These are phyloP conservation scores for Micromonas pusilla DNA, from an alignment of 139 green algal species.

Conservation along the genomic window DNA sequence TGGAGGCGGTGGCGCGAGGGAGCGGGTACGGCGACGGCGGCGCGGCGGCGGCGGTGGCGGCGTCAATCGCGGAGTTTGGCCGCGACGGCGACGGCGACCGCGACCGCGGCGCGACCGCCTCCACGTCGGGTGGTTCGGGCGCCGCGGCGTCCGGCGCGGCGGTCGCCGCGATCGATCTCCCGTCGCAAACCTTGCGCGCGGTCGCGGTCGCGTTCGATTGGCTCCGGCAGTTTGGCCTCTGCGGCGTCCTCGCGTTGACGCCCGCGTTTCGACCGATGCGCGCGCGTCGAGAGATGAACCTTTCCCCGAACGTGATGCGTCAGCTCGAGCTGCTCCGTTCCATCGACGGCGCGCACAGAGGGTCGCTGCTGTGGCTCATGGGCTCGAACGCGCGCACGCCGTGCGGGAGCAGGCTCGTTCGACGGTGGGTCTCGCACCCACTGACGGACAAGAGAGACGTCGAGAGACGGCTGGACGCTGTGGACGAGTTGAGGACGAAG, in stretches of 20 bases:
- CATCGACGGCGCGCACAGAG: slow-evolving; percentile 39
- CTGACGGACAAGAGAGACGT: slow-evolving; percentile 14
- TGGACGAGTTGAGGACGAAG: slow-evolving; percentile 53
- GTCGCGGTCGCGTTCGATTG: slow-evolving; percentile 57
- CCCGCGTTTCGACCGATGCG: slow-evolving; percentile 22
- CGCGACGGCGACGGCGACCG: no score
- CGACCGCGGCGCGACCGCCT: no score
- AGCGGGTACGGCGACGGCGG: slow-evolving; percentile 25
- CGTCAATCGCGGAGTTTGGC: background rate
- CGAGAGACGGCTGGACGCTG: slow-evolving; percentile 52
- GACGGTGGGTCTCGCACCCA: slow-evolving; percentile 52
- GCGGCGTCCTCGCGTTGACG: slow-evolving; percentile 50
- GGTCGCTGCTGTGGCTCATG: slow-evolving; percentile 74
- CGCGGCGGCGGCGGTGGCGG: slow-evolving; percentile 26
- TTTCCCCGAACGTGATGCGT: slow-evolving; percentile 52
- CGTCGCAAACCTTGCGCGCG: slow-evolving; percentile 44
- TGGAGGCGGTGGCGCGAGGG: slow-evolving; percentile 25
- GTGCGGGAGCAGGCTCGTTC: slow-evolving; percentile 59
- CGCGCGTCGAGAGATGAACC: slow-evolving; percentile 35
- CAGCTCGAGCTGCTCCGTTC: slow-evolving; percentile 54
- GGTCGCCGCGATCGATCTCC: slow-evolving; percentile 41
- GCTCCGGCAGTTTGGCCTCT: slow-evolving; percentile 57
- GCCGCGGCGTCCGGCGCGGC: background rate
- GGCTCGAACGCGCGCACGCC: slow-evolving; percentile 60
- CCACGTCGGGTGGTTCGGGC: no score